Base-by-base conservation (phyloP, 2,329 filamentous ascomycete species). In the Neofusicoccum sp. region DNA sequence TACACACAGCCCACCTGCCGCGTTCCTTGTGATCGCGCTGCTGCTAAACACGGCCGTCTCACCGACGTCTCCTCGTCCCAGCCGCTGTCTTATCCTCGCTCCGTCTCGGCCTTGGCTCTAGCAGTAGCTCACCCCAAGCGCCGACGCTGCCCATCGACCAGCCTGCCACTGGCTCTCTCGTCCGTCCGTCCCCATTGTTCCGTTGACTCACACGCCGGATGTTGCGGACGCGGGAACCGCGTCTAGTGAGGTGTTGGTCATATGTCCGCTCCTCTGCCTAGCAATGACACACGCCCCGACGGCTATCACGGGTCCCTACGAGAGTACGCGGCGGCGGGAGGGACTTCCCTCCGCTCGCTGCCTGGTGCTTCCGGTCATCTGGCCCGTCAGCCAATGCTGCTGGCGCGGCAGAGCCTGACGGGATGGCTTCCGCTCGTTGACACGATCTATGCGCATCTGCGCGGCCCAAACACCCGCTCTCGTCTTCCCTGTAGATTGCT, bases 351-450 rank as follows among this genome's bases (percentile, higher is more conserved):
- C 22, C 34, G 8, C 34, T 28, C n/a, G 22, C n/a, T 11, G 49
- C 49, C 36, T n/a, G 29, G 43, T 6, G 16, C 16, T 29, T 7
- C 50, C 50, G 36, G 50, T 54, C 36, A 54, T 28, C 50, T 31
- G 34, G 52, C 52, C 12, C 33, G 37, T 37, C 33, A 22, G 37
- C 52, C 33, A 22, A 44, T 56, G 28, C 8, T 36, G 12, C 3
- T 36, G 34, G 34, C 9, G 36, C 37, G 52, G 52, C n/a, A 56
- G 52, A 56, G 52, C 37, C 52, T 56, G 36, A 28, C 37, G 37
- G 49, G n/a, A 22, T 36, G 49, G 49, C 49, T 39, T 39, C 7
- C 16, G 6, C 7, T 45, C 14, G 54, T 28, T n/a, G n/a, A 22
- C 22, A 22, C 22, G 22, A 22, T 22, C 22, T 22, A 22, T 22